phyloP scores from a whole-genome alignment of 768 basidiomycete species.

The Pleurotus pulmonarius region DNA sequence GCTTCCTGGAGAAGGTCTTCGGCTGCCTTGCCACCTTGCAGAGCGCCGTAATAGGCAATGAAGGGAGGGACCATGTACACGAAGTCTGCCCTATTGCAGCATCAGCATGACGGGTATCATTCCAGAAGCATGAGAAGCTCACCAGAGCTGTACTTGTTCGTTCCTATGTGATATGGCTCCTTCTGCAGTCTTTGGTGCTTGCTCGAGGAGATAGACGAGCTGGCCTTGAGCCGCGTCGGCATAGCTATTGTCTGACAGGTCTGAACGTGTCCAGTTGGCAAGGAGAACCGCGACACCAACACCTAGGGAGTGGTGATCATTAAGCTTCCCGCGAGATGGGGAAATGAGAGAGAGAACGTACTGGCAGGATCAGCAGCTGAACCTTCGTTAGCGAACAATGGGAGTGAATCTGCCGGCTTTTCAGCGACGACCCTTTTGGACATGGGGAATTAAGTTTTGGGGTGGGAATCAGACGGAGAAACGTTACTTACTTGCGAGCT shows the following conservation, averaged over 20 bases:
- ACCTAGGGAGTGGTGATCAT: constrained; percentile 25
- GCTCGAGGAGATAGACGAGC: constrained; percentile 42
- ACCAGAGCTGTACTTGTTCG: constrained; percentile 54
- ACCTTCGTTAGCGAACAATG: constrained; percentile 43
- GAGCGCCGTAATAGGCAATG: constrained; percentile 59
- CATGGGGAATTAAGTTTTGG: background rate
- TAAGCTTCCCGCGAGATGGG: constrained; percentile 3
- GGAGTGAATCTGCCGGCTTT: constrained; percentile 30
- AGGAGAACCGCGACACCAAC: constrained; percentile 50
- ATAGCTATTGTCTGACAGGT: constrained; percentile 30
- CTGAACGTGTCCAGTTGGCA: constrained; percentile 46
- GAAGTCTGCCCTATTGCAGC: constrained; percentile 46
- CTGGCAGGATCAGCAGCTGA: constrained; percentile 63
- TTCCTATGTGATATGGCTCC: constrained; percentile 61
- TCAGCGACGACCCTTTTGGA: constrained; percentile 29
- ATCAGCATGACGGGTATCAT: constrained; percentile 1
- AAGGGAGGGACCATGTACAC: constrained; percentile 65
- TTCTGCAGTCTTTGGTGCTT: constrained; percentile 36
- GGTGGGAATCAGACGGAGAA: background rate
- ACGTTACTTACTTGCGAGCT: constrained; percentile 28
- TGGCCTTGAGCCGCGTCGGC: constrained; percentile 40
- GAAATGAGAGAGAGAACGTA: constrained; percentile 17
- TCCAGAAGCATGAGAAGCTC: constrained; percentile 3
- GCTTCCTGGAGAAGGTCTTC: constrained; percentile 39
- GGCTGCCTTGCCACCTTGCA: constrained; percentile 33